A percentile compares a stretch with the other conserved stretches of the same genome.
Conservation (phyloP, 2,329 filamentous ascomycete genomes). For the Dactylella cylindrospora region DNA sequence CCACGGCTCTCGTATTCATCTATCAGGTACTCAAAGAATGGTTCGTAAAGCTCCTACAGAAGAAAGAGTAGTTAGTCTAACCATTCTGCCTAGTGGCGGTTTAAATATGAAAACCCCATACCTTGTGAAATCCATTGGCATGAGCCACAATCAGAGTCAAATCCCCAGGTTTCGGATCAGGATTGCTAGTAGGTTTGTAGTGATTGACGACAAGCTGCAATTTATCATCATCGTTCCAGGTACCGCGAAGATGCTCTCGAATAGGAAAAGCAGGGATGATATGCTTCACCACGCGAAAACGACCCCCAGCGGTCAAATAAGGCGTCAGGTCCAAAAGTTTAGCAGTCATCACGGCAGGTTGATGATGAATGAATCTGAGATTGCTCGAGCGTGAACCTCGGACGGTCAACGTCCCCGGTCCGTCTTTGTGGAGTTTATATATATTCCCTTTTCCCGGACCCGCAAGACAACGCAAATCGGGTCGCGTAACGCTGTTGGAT, state of each 20-base stretch:
- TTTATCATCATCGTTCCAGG: conserved; percentile 63
- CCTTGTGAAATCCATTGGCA: conserved; percentile 91
- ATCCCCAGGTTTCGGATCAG: conserved; percentile 68
- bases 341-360: background rate
- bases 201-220: conserved; percentile 79
- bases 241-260: conserved; percentile 75
- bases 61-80: conserved; percentile 20
- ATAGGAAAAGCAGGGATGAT: conserved; percentile 73
- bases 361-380: conserved; percentile 7
- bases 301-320: conserved; percentile 51
- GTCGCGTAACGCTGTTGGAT: too few relatives aligned
- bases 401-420: background rate
- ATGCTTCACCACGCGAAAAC: conserved; percentile 72
- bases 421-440: too few relatives aligned
- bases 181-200: conserved; percentile 75
- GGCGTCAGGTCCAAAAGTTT: background rate
- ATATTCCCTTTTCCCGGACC: too few relatives aligned
- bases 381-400: background rate
- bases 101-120: conserved; percentile 5
- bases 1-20: conserved; percentile 60
- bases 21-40: conserved; percentile 82
- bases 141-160: conserved; percentile 84
- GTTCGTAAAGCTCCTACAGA: conserved; percentile 80
- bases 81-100: background rate
- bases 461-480: too few relatives aligned